A percentile compares a stretch with the other conserved stretches of the same genome.
Evolutionary conservation across 2,329 filamentous ascomycete genomes (phyloP).

Genomic region (Pleurostoma richardsiae): DNA sequence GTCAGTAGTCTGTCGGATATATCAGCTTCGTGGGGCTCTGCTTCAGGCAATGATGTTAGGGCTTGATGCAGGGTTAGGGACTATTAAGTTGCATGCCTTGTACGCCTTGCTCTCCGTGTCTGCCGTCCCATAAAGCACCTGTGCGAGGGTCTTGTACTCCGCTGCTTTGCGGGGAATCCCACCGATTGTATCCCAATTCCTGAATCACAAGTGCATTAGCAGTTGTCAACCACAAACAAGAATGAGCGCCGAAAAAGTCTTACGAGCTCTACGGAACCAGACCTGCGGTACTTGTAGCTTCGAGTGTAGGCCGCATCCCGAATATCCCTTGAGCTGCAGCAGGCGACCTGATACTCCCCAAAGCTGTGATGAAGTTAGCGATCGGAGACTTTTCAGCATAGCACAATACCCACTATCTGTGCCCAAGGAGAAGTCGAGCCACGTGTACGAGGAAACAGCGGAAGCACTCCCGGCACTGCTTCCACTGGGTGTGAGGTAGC

Average conservation of each 20-base stretch:
- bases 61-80: not conserved
- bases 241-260: slow-evolving; percentile 11
- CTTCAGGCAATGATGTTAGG: not conserved
- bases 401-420: slow-evolving; percentile 23
- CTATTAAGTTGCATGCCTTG: not conserved
- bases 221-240: too few species aligned
- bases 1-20: slow-evolving; percentile 6
- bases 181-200: not conserved
- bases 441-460: slow-evolving; percentile 14
- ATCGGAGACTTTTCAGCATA: slow-evolving; percentile 12
- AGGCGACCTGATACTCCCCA: slow-evolving; percentile 20
- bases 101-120: not conserved
- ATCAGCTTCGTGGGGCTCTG: slow-evolving; percentile 6
- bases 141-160: not conserved
- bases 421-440: slow-evolving; percentile 16
- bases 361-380: slow-evolving; percentile 20
- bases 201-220: not conserved
- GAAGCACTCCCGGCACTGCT: slow-evolving; percentile 14
- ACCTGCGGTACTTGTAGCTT: slow-evolving; percentile 41
- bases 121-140: not conserved
- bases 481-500: slow-evolving; percentile 14
- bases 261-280: slow-evolving; percentile 33
- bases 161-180: not conserved
- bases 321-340: slow-evolving; percentile 18
- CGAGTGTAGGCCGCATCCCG: slow-evolving; percentile 34